Percentiles rank a stretch among this genome's conserved stretches.
These are phyloP conservation scores for Wickerhamomyces sp. DNA, from an alignment of 1,139 yeast genomes.

Conservation along the genomic window DNA sequence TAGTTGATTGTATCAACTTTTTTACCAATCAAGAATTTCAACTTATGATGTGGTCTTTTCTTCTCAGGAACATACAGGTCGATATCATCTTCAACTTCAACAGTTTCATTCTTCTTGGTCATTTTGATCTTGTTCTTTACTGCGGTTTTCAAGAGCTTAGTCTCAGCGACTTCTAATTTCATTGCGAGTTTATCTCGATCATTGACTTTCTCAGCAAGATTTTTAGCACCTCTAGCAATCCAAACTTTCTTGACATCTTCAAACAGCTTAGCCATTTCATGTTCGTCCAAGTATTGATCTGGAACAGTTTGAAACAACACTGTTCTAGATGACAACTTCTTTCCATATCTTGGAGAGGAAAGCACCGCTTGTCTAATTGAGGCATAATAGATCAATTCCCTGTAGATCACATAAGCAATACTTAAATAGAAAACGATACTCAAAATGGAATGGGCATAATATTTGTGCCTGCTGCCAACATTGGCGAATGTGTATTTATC, in stretches of 20 bases:
- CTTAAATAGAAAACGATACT: constrained; percentile 77
- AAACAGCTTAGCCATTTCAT: constrained; percentile 56
- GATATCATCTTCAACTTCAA: constrained; percentile 39
- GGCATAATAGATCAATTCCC: constrained; percentile 78
- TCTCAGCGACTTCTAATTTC: constrained; percentile 68
- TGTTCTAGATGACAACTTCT: constrained; percentile 69
- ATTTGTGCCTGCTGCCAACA: constrained; percentile 49
- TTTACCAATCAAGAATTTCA: constrained; percentile 64
- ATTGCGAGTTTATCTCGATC: constrained; percentile 58
- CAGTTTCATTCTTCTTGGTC: constrained; percentile 40
- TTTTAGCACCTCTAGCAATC: constrained; percentile 64
- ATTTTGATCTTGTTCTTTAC: constrained; percentile 59
- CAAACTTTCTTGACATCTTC: constrained; percentile 71
- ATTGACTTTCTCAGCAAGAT: constrained; percentile 51
- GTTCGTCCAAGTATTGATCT: constrained; percentile 55
- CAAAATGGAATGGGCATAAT: constrained; percentile 81
- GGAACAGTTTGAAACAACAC: constrained; percentile 82
- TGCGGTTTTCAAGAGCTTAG: constrained; percentile 52
- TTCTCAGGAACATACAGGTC: constrained; percentile 65
- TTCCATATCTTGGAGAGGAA: constrained; percentile 75
- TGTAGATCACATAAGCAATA: constrained; percentile 64
- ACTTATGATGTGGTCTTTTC: constrained; percentile 70
- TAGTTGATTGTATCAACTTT: constrained; percentile 83
- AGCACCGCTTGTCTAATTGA: constrained; percentile 78
- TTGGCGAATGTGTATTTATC: constrained; percentile 79